Percentiles rank a stretch among this genome's conserved stretches.
These are phyloP conservation scores for Aspergillus diversus DNA, from an alignment of 495 filamentous ascomycete species.

Conservation along the genomic window DNA sequence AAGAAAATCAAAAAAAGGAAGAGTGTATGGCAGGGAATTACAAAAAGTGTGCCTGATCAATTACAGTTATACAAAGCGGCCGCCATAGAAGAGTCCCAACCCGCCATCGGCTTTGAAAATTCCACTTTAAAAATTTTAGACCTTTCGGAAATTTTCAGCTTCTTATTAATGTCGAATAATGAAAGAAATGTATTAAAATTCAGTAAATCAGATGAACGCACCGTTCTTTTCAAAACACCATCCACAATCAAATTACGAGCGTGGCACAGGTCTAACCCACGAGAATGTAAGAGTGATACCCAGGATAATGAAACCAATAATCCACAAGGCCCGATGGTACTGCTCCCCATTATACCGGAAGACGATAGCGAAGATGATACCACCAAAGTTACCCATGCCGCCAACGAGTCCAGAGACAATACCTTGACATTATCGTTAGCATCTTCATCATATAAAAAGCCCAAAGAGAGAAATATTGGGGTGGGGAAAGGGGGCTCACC, in stretches of 20 bases:
- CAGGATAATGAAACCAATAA: conserved; percentile 76
- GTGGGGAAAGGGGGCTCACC: conserved; percentile 45
- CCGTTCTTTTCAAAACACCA: no score
- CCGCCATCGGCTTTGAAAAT: no score
- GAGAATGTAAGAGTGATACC: conserved; percentile 64
- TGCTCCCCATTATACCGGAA: conserved; percentile 73
- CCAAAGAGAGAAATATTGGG: neutral
- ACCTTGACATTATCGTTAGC: conserved; percentile 42
- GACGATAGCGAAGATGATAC: conserved; percentile 82
- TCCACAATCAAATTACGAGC: neutral
- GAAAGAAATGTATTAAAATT: no score
- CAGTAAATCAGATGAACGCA: no score
- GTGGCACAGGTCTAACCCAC: conserved; percentile 74
- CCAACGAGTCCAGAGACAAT: conserved; percentile 79
- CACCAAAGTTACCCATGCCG: conserved; percentile 80
- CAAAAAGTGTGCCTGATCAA: no score
- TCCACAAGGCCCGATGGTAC: conserved; percentile 75
- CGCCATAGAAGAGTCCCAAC: no score
- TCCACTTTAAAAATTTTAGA: no score
- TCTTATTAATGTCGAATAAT: no score
- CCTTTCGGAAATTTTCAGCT: no score
- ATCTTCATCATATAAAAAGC: neutral
- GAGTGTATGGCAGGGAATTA: no score
- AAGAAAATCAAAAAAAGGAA: no score
- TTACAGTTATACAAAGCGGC: no score